Base-by-base conservation (phyloP, 768 basidiomycete genomes). In the Lactarius psammicola region DNA sequence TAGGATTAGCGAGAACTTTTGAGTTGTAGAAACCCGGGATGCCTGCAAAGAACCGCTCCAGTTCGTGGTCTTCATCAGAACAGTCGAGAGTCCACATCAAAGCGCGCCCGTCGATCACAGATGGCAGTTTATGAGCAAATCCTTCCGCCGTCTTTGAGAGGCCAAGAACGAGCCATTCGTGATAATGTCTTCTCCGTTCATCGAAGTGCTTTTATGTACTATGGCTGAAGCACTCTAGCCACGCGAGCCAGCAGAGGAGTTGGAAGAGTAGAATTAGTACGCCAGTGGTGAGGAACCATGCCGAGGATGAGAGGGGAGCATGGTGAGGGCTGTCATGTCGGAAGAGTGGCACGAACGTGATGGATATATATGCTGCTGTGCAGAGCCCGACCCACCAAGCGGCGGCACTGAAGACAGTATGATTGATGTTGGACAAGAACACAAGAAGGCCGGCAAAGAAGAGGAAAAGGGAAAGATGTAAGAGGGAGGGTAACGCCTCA, bases 401-500 rank as follows among this genome's bases (percentile, higher is more conserved):
- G 7, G 51, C n/a, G n/a, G 33, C 46, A 26, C 6, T 33, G 59
- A 60, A 60, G 6, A 34, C 44, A 5, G 33, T 34, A n/a, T 36
- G n/a, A 17, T 60, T 34, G 42, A 34, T 60, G n/a, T 36, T 51
- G n/a, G 26, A 60, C 8, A 60, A 36, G 31, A 60, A 60, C 7
- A 60, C 17, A 9, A 60, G 44, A 20, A 60, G 59, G 28, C 46
- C 59, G 23, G 59, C 20, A 26, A 60, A 51, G 59, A 60, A 60
- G 31, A 60, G 59, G 59, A 60, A 60, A 6, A 60, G 44, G 44
- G 59, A 60, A 51, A 36, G 3, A 26, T 60, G 59, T 5, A 60
- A 20, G 42, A 60, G 31, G 0, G 44, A 3, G n/a, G 59, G 59
- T 23, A 60, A 31, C 11, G 59, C 44, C 18, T 34, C 59, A 18